Conservation (phyloP, 1,139 yeast genomes). For the Nakaseomyces uthaithaninus region DNA sequence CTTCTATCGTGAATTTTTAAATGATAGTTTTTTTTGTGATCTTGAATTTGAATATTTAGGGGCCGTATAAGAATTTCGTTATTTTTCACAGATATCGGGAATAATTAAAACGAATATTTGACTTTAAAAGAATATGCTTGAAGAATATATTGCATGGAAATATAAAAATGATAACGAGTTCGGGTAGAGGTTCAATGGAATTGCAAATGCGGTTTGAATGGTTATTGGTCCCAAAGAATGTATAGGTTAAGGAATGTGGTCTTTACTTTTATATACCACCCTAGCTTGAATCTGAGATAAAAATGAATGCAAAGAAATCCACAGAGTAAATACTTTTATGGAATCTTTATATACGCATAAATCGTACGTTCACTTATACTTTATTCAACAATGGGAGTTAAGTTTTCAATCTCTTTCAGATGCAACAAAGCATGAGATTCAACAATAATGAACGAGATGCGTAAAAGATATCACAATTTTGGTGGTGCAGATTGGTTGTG, state of each 20-base stretch:
- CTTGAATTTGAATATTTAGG: not conserved
- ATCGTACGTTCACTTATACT: not conserved
- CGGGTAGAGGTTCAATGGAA: too few species aligned
- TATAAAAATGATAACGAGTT: too few species aligned
- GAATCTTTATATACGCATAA: not conserved
- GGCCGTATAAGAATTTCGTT: too few species aligned
- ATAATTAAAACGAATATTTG: not conserved
- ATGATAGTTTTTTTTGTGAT: not conserved
- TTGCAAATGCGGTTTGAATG: too few species aligned
- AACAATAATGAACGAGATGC: not conserved
- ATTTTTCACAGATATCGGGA: not conserved
- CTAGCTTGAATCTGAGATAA: too few species aligned
- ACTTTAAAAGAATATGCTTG: constrained; percentile 3
- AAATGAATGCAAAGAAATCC: too few species aligned
- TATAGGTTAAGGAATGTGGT: too few species aligned
- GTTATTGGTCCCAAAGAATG: too few species aligned
- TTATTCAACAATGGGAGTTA: not conserved
- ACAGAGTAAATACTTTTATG: not conserved
- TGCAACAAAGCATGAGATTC: too few species aligned
- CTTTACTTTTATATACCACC: too few species aligned
- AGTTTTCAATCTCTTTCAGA: too few species aligned
- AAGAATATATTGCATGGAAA: constrained; percentile 1
- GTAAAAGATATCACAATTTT: not conserved
- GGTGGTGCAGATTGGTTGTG: not conserved
- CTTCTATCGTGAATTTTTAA: not conserved